Evolutionary conservation across 768 basidiomycete species (phyloP).

Genomic region (Pleurotus tuber-regium): DNA sequence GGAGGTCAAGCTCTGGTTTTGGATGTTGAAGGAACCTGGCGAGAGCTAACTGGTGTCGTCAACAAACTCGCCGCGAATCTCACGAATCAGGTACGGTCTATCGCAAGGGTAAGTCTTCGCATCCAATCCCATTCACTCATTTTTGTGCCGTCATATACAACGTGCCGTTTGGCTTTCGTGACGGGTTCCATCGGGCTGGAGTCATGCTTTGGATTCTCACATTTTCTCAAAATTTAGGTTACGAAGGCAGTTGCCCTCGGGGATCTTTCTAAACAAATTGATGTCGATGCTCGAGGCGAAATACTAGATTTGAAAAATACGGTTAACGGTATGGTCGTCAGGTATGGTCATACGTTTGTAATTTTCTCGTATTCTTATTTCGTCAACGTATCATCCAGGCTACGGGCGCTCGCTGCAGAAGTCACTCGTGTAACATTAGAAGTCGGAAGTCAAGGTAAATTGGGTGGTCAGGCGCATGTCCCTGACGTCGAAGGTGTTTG

Average conservation of each 20-base stretch:
- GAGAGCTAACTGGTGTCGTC: constrained; percentile 78
- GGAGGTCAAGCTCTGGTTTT: constrained; percentile 85
- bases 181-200: too few relatives aligned
- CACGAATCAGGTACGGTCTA: constrained; percentile 84
- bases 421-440: constrained; percentile 83
- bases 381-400: constrained; percentile 40
- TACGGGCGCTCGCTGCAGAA: constrained; percentile 72
- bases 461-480: constrained; percentile 86
- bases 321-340: constrained; percentile 58
- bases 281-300: constrained; percentile 88
- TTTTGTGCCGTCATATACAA: neutral
- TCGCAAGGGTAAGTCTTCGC: constrained; percentile 45
- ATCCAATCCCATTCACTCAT: neutral
- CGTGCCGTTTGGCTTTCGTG: too few relatives aligned
- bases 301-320: constrained; percentile 78
- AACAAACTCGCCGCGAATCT: constrained; percentile 80
- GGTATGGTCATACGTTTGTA: constrained; percentile 24
- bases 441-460: constrained; percentile 85
- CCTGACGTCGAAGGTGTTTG: constrained; percentile 92
- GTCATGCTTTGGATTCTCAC: too few relatives aligned
- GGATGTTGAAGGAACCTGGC: constrained; percentile 91
- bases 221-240: constrained; percentile 47
- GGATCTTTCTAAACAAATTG: constrained; percentile 87
- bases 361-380: neutral
- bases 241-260: constrained; percentile 94